Conservation (phyloP, 345 rosid species). For the Clarkia xantiana region DNA sequence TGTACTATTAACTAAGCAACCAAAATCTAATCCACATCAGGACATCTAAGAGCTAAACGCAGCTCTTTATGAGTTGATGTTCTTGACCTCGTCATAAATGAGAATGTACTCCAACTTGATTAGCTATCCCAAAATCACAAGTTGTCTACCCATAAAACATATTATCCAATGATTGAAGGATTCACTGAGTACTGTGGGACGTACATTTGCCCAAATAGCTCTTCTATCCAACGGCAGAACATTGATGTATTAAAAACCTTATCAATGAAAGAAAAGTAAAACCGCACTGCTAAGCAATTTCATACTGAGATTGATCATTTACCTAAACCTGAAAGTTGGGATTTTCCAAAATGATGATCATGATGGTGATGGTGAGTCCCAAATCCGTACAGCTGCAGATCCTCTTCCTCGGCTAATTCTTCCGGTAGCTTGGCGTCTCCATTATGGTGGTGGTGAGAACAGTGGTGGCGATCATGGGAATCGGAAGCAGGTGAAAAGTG, state of each 20-base stretch:
- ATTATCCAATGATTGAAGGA: neutral
- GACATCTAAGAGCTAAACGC: no score
- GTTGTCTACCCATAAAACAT: no score
- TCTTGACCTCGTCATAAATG: no score
- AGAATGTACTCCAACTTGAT: no score
- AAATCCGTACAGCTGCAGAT: conserved; percentile 71
- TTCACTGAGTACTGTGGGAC: neutral
- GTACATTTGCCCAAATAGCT: no score
- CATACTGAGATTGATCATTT: conserved; percentile 5
- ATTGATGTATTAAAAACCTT: neutral
- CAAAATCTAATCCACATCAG: no score
- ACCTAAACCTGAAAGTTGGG: conserved; percentile 54
- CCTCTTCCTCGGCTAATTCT: conserved; percentile 91
- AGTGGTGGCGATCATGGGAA: conserved; percentile 10
- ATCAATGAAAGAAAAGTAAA: neutral
- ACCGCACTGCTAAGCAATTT: neutral
- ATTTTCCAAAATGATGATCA: conserved; percentile 14
- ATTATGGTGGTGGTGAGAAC: conserved; percentile 14
- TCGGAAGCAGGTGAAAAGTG: conserved; percentile 3
- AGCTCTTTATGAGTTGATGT: no score
- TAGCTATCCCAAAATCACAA: no score
- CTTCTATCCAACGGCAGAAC: no score
- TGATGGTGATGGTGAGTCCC: conserved; percentile 30
- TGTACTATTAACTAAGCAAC: no score
- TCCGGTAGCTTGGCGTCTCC: conserved; percentile 44